Evolutionary conservation across 352 stramenopile genomes (phyloP), one percentile per base, ranked within the genome.

Genomic region (Pythium brassicae): DNA sequence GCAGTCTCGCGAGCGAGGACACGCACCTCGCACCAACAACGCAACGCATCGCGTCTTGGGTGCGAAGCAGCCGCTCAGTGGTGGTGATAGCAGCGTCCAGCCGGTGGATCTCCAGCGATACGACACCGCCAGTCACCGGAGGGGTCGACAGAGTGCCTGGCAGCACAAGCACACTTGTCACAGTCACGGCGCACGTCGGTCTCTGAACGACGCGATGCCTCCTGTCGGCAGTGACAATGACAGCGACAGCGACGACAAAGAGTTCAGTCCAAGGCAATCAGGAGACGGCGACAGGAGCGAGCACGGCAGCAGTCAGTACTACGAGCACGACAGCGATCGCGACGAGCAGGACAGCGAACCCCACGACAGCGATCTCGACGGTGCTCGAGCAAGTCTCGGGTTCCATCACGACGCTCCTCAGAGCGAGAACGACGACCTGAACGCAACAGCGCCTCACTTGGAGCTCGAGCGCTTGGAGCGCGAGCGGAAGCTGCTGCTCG

Each of bases 401-500:
- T 26, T 37, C 10, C n/a, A 37, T 17, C 23, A 53, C 15, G 27
- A 34, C 5, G 32, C 27, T 4, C 25, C 50, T 2, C 39, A 17
- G 23, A n/a, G 50, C 25, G 63, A 68, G 20, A 64, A 66, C 27
- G 52, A 57, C 4, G 29, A n/a, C 12, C 44, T 12, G 27, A 52
- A 40, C 14, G 27, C 17, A 2, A 44, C 12, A 43, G 3, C 12
- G 9, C 2, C 7, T 20, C 37, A 53, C 20, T 47, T 56, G 0
- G 78, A 87, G 50, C 53, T 93, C 15, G 58, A 61, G 5, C 65
- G 83, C 26, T 63, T 93, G 10, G 44, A 76, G 43, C 65, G 65
- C 2, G 81, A 93, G 50, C 66, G 76, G 3, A 76, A 83, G 35
- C 50, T 84, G 3, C 62, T 93, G 51, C 59, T 93, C 15, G 59